Evolutionary conservation across 805 yeast genomes (phyloP).

Genomic region (Nakazawaea ernobii): DNA sequence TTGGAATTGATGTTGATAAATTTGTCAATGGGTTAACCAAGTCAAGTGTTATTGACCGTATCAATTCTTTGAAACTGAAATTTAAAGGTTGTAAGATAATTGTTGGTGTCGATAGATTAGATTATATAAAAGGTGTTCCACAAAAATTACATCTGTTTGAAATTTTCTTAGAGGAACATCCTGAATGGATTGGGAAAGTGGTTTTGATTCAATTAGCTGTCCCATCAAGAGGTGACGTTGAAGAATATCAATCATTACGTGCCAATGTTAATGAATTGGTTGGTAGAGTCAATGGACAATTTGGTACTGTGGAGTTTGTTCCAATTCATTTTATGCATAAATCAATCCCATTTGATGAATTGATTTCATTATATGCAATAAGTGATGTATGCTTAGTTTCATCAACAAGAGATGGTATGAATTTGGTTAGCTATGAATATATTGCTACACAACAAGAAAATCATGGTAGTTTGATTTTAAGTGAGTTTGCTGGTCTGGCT

Average conservation of each 20-base stretch:
- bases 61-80: slow-evolving; percentile 49
- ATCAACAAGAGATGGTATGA: slow-evolving; percentile 98
- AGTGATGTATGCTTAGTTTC: slow-evolving; percentile 91
- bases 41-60: slow-evolving; percentile 58
- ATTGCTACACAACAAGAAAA: slow-evolving; percentile 89
- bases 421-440: slow-evolving; percentile 91
- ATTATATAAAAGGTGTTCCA: slow-evolving; percentile 97
- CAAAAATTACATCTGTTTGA: slow-evolving; percentile 96
- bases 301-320: slow-evolving; percentile 95
- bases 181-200: slow-evolving; percentile 98
- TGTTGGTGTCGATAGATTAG: slow-evolving; percentile 95
- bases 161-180: slow-evolving; percentile 84
- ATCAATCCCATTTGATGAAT: slow-evolving; percentile 84
- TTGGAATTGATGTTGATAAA: slow-evolving; percentile 94
- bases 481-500: slow-evolving; percentile 99
- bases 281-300: slow-evolving; percentile 93
- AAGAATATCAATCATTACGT: slow-evolving; percentile 90
- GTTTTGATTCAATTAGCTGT: slow-evolving; percentile 95
- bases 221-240: slow-evolving; percentile 96
- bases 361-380: slow-evolving; percentile 78
- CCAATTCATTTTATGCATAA: slow-evolving; percentile 97
- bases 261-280: slow-evolving; percentile 94
- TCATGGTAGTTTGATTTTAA: slow-evolving; percentile 80
- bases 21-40: slow-evolving; percentile 74
- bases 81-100: slow-evolving; percentile 76